Evolutionary conservation across 2,329 filamentous ascomycete genomes (phyloP), one percentile per base, ranked within the genome.

Genomic region (Sclerotinia nivalis): DNA sequence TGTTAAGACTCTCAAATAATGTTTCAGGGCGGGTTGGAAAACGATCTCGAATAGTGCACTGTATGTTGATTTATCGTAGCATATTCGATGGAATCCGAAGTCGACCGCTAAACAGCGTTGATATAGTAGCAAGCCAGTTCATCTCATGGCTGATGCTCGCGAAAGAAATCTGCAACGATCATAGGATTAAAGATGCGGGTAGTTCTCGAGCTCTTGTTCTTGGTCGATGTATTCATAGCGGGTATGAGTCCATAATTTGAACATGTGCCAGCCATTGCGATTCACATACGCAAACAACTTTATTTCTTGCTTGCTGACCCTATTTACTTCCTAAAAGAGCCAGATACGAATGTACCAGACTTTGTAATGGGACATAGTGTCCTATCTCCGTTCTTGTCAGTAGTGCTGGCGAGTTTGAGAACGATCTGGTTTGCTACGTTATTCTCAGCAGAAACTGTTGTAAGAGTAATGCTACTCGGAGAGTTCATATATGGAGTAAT

Each of bases 121-220:
- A 84, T 77, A 67, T 84, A 82, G 0, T 71, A 2, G 56, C 68
- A 3, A 78, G 80, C 68, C 4, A 85, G 81, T 0, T 69, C 43
- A 55, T 82, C 76, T 89, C 88, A 91, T 0, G 83, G 84, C 9
- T 73, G 68, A 0, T 91, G 88, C 59, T 89, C 83, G 31, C 79
- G 79, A 75, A 91, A 91, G 0, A 92, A 76, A 31, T 89, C 84
- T 0, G 81, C 80, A 0, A 91, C 82, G 13, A 91, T 79, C 67
- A 87, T 76, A 0, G 88, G 84, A 71, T 89, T 89, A 77, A 88
- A 90, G 0, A 86, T 0, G 88, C 87, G 0, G 87, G 86, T 0
- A 91, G 78, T 74, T 91, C 89, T 9, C 83, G 79, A 0, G 84
- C 85, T 37, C 87, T 81, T 6, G 78, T 83, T 50, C 79, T 79